Base-by-base conservation (phyloP, 139 green algal genomes). In the Micromonas commoda region DNA sequence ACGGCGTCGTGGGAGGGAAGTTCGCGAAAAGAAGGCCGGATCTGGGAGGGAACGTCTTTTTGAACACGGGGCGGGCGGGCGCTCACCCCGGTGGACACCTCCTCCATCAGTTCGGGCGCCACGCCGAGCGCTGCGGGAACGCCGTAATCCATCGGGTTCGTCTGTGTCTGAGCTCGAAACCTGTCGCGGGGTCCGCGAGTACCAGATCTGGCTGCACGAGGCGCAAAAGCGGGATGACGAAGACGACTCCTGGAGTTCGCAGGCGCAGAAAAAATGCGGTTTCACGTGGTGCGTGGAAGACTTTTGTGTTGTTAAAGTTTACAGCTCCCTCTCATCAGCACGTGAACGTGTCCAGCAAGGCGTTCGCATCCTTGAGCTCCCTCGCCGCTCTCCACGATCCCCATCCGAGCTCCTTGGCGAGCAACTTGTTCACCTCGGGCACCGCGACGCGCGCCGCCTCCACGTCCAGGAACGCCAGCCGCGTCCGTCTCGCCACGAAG, bases 401-500 rank as follows among this genome's bases (percentile, higher is more conserved):
- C 89, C 89, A 93, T 34, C 86, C 88, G 79, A 86, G 84, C 81
- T 91, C 90, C 33, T 76, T 52, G 0, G 71, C 90, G 83, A 96
- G 85, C 1, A 96, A 68, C 80, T 96, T 86, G 19, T 92, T 83
- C 31, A 97, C 91, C 23, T 35, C 28, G 29, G 37, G 37, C 13
- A 80, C 82, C 71, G 0, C 92, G 76, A 88, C 77, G 63, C 87
- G 39, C 31, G 86, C 85, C 2, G 95, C 94, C 26, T 76, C 34
- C 0, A 85, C 87, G 72, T 99, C 95, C 54, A 98, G 79, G 85
- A 98, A 99, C 0, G 92, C 93, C 6, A 99, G 86, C 21, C 95
- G 89, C 0, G 91, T 97, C 45, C 95, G 84, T 1, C 94, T 83
- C 0, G 89, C 87, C 16, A 99, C 68, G 80, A 98, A 99, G 83